Evolutionary conservation across 352 stramenopile genomes (phyloP).

Genomic region (Pythium aquatile): DNA sequence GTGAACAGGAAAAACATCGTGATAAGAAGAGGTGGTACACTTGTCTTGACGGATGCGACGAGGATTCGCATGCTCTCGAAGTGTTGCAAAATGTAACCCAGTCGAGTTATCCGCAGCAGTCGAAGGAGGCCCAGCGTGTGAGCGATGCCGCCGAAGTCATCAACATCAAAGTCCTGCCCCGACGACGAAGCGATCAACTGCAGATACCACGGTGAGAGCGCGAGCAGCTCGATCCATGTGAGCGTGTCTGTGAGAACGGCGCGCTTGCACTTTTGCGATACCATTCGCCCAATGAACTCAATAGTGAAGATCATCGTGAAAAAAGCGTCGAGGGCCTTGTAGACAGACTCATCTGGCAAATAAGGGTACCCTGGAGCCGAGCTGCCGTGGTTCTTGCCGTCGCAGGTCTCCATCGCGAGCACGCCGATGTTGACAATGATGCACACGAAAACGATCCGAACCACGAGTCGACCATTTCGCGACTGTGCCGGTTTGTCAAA

Average conservation of each 20-base stretch:
- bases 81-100: conserved; percentile 52
- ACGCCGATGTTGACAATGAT: conserved; percentile 50
- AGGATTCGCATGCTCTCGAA: conserved; percentile 66
- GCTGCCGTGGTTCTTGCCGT: conserved; percentile 50
- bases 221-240: conserved; percentile 55
- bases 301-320: conserved; percentile 56
- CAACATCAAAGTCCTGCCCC: conserved; percentile 22
- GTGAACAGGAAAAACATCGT: conserved; percentile 80
- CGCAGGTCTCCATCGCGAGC: conserved; percentile 62
- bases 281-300: conserved; percentile 44
- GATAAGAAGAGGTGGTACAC: conserved; percentile 53
- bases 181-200: conserved; percentile 28
- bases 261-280: conserved; percentile 29
- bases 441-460: conserved; percentile 46
- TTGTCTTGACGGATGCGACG: conserved; percentile 49
- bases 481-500: conserved; percentile 43
- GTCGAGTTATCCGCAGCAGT: conserved; percentile 48
- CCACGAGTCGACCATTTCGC: conserved; percentile 33
- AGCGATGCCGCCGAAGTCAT: conserved; percentile 16
- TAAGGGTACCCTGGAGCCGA: conserved; percentile 61
- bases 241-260: conserved; percentile 36
- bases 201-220: conserved; percentile 58
- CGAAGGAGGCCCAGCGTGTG: conserved; percentile 43
- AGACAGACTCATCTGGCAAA: conserved; percentile 36
- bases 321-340: conserved; percentile 36